Evolutionary conservation across 441 rosid species (phyloP).

Genomic region (Adansonia madagascariensis): DNA sequence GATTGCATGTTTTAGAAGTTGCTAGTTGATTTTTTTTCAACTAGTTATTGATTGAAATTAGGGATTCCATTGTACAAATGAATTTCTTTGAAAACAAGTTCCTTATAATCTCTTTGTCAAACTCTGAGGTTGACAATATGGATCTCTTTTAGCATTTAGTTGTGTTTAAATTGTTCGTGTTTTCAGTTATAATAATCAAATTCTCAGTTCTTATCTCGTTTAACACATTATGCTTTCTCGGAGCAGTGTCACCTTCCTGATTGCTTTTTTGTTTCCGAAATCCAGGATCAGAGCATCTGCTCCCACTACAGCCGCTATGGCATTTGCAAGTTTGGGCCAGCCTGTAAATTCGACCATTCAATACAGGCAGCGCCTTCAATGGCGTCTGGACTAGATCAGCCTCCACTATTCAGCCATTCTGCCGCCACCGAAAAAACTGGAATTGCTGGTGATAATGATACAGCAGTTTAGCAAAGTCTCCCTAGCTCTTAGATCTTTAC

Average conservation of each 20-base stretch:
- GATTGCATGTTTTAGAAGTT: background rate
- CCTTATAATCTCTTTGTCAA: background rate
- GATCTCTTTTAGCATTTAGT: background rate
- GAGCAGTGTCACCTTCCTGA: background rate
- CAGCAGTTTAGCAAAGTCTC: constrained; percentile 36
- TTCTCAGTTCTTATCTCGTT: background rate
- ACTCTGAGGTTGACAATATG: background rate
- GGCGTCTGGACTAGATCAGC: constrained; percentile 33
- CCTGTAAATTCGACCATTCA: constrained; percentile 91
- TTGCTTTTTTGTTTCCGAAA: background rate
- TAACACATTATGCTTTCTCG: background rate
- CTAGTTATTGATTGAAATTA: background rate
- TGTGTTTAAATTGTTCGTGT: background rate
- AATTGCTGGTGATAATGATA: constrained; percentile 34
- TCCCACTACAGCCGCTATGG: constrained; percentile 87
- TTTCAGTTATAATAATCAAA: background rate
- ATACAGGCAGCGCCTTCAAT: constrained; percentile 36
- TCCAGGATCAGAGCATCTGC: constrained; percentile 80
- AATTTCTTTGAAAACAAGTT: background rate
- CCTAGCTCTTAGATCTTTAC: constrained; percentile 28
- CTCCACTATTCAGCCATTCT: constrained; percentile 33
- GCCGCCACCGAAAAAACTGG: constrained; percentile 31
- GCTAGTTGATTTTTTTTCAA: background rate
- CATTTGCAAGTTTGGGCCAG: constrained; percentile 92
- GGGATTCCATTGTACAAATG: background rate